Evolutionary conservation across 2,329 filamentous ascomycete genomes (phyloP), one percentile per base, ranked within the genome.

Genomic region (Aureobasidium sp.): DNA sequence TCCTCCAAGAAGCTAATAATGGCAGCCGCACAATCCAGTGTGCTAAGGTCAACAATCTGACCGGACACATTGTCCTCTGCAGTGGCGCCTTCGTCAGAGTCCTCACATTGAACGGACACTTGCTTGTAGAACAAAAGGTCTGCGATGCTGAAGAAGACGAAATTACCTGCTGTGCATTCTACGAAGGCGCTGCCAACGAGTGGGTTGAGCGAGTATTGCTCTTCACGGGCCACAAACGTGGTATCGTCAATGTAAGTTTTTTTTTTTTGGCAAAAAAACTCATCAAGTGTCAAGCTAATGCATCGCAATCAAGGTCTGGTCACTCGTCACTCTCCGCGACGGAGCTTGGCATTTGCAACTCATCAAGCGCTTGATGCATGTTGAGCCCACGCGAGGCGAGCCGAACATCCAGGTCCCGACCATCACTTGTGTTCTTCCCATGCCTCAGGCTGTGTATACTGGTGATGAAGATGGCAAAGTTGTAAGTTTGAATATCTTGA

Each of bases 381-480:
- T 86, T 42, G 90, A 96, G 70, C 77, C 79, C 56, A 84, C 82
- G 67, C 85, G 84, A 55, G 87, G 81, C 81, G 78, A 83, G 71
- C 75, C 85, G 70, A 68, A 73, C 39, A 82, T 81, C 65, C 79
- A 78, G 63, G 71, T 68, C 44, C 87, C 88, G 2, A 87, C 87
- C 0, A 92, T 97, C 64, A 96, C 89, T 41, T 95, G 89, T 71
- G 89, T 99, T 58, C 81, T 89, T 62, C 89, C 93, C 2, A 89
- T 92, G 82, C 85, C 90, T 59, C 87, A 88, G 65, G 83, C 87
- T 65, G 86, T 97, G 11, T 97, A 97, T 75, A 96, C 92, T 0
- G 94, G 93, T 3, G 94, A 97, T 77, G 94, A 97, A 66, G 88
- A 91, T 66, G 94, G 94, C 34, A 83, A 87, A 79, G 93, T 99